Evolutionary conservation across 495 filamentous ascomycete species (phyloP), one percentile per base, ranked within the genome.

Genomic region (Penicillium tannophilum): DNA sequence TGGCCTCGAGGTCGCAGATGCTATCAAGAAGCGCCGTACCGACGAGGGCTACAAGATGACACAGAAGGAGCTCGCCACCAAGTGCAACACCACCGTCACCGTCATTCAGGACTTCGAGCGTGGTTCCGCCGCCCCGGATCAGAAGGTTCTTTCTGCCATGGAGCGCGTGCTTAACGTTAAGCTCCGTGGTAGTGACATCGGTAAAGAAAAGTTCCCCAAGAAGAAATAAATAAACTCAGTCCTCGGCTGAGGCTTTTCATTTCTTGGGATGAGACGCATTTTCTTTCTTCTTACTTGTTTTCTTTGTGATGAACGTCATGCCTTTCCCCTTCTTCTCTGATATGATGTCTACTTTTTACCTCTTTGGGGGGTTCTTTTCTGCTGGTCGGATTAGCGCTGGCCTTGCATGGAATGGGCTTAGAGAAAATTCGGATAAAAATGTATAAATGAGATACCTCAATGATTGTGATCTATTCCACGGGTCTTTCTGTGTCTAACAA

Each of bases 51-150:
- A 79, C 74, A 92, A 94, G 79, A 90, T 98, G 89, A 94, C 93
- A 35, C 94, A 98, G 82, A 95, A 94, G 81, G 92, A 98, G 65
- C 86, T 98, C 43, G 95, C 92, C 50, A 93, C 87, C 62, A 93
- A 93, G 82, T 91, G 90, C 80, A 96, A 96, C 81, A 91, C 89
- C 59, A 93, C 91, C 46, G 82, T 83, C 39, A 84, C 84, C 60
- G 79, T 92, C 61, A 80, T 97, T 59, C 89, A 90, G 70, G 87
- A 91, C 69, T 92, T 93, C 67, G 93, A 97, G 87, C 81, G 84
- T 55, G 92, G 92, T 54, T 83, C 84, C 65, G 91, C 90, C 59
- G 70, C 85, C 24, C 90, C 91, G 33, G 90, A 96, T 75, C 90
- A 94, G 79, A 92, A 93, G 84, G 79, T 95, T 47, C 80, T 96